Evolutionary conservation across 192 early-diverging fungal species (phyloP), one percentile per base, ranked within the genome.

Genomic region (Physocladia obscura): DNA sequence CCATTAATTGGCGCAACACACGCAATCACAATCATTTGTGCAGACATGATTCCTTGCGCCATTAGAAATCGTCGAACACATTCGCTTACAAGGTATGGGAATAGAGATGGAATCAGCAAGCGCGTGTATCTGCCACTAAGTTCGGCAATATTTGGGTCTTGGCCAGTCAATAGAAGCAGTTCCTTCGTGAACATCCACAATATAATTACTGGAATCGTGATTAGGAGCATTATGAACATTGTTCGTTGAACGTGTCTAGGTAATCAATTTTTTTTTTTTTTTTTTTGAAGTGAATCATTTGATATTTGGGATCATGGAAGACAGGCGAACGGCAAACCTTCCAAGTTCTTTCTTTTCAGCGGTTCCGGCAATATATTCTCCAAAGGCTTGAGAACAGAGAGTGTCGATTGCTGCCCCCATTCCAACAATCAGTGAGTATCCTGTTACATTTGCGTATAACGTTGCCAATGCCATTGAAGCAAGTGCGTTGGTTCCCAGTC

Each of bases 41-140:
- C 92, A 30, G 89, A 82, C 96, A 98, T 94, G 71, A 89, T 89
- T 22, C 79, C 84, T 79, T 98, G 96, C 0, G 89, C 88, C 69
- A 96, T 92, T 26, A 97, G 79, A 69, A 84, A 97, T 61, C 92
- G 85, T 71, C 93, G 92, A 50, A 94, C 70, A 71, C 90, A 91
- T 62, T 97, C 94, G 82, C 91, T 90, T 21, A 85, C 80, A 75
- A 97, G 76, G 76, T 81, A 88, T 2, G 93, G 89, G 31, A 90
- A 85, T 31, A 89, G 84, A 1, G 93, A 92, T 1, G 89, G 74
- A 34, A 95, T 70, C 27, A 89, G 79, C 27, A 81, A 88, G 2
- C 82, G 73, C n/a, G 92, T 65, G 73, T 88, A 98, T 36, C 77
- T 34, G 11, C 87, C 90, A 21, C 92, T 84, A 8, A 94, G 76